Percentiles rank a stretch among this genome's conserved stretches.
These are phyloP conservation scores for Arabidopsis suecica DNA, from an alignment of 345 rosid genomes.

Conservation along the genomic window DNA sequence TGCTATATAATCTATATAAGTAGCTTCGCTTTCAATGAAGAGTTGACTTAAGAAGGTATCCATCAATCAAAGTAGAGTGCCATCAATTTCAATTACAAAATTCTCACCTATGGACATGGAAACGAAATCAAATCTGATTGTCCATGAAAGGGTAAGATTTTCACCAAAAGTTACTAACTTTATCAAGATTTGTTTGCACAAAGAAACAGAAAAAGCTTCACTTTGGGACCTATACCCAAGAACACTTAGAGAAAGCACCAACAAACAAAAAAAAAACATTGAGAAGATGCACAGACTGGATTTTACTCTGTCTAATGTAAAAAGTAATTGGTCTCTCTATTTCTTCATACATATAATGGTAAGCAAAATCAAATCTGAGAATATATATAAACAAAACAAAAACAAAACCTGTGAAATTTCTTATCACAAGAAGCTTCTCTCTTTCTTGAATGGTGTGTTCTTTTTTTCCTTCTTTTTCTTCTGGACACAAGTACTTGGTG, in stretches of 20 bases:
- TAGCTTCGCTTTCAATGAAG: conserved; percentile 24
- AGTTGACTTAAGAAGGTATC: conserved; percentile 37
- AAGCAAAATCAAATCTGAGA: neutral
- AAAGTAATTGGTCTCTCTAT: neutral
- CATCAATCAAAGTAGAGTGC: conserved; percentile 27
- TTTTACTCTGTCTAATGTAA: neutral
- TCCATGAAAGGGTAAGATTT: neutral
- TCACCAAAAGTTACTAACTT: conserved; percentile 47
- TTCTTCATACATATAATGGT: neutral
- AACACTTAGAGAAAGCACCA: conserved; percentile 23
- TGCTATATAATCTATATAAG: neutral
- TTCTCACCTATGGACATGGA: conserved; percentile 21
- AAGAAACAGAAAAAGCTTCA: conserved; percentile 20
- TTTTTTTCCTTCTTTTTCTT: neutral
- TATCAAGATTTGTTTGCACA: conserved; percentile 41
- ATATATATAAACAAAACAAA: neutral
- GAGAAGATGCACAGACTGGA: neutral
- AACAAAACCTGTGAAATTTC: neutral
- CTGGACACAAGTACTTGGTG: conserved; percentile 20
- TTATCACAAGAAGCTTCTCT: conserved; percentile 20
- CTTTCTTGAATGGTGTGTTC: conserved; percentile 16
- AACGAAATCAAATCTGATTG: conserved; percentile 11
- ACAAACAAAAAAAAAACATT: conserved; percentile 1
- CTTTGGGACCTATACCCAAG: conserved; percentile 39
- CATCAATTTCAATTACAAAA: conserved; percentile 30